phyloP scores from a whole-genome alignment of 768 basidiomycete species.

The Serendipita vermifera region DNA sequence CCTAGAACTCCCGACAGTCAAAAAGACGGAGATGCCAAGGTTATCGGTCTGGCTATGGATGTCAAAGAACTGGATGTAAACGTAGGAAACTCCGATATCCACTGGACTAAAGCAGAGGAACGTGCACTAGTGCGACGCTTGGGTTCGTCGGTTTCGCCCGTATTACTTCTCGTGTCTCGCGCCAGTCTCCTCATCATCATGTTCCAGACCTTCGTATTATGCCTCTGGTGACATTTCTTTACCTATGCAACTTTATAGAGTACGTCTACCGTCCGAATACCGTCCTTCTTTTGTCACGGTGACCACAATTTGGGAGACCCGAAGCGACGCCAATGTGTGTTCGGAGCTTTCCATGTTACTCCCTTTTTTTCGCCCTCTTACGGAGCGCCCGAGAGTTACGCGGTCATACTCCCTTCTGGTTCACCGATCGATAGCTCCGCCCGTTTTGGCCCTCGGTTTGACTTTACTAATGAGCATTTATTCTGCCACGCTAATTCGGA shows the following conservation, averaged over 20 bases:
- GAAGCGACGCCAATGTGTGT: background rate
- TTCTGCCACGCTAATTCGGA: background rate
- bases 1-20: no score
- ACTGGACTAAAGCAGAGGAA: constrained; percentile 12
- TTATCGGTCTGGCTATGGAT: no score
- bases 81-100: background rate
- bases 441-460: no score
- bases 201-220: constrained; percentile 14
- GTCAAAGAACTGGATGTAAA: no score
- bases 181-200: background rate
- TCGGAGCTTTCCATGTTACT: background rate
- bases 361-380: background rate
- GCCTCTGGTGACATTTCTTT: constrained; percentile 15
- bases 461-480: no score
- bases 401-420: background rate
- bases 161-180: no score
- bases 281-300: background rate
- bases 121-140: constrained; percentile 13
- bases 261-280: no score
- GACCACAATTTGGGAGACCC: background rate
- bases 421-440: background rate
- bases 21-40: no score
- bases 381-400: background rate
- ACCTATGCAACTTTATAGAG: constrained; percentile 16
- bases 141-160: constrained; percentile 7